Base-by-base conservation (phyloP, 495 filamentous ascomycete species). In the Penicillium bialowiezense region DNA sequence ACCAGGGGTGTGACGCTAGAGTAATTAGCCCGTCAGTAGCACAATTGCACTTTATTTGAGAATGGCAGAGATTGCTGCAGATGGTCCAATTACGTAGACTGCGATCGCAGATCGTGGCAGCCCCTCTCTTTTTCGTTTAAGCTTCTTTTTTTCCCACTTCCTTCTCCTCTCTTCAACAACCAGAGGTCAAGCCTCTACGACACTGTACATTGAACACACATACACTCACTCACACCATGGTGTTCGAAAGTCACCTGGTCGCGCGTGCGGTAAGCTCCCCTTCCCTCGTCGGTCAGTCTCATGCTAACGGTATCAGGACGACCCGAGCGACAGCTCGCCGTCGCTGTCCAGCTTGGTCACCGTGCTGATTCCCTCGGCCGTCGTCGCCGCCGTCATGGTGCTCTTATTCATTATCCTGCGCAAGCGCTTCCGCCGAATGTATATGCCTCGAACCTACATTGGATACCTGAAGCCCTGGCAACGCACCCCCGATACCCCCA, bases 381-480 rank as follows among this genome's bases (percentile, higher is more conserved):
- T 62, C 28, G 21, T 37, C 33, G 60, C 82, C 13, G 50, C 88
- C n/a, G 61, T 85, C 50, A 90, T 91, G 68, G 46, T 90, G 24
- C 28, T 72, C 19, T 56, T 89, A 39, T 98, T 97, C 77, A 66
- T 96, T 41, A 63, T 93, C 47, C 71, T 98, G 48, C 83, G 93
- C 23, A 76, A 71, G 51, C 85, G 73, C 37, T 75, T 92, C 41
- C 80, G 76, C 48, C 81, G 91, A 37, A 86, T 80, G 68, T 98
- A 98, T 74, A 84, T 88, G 41, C 93, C 93, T 3, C 79, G 92
- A 68, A 91, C 90, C 18, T 96, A 92, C 65, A 69, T 98, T 29
- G 87, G 89, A 23, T 85, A 76, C 48, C 63, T 96, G 54, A 78
- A 78, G 32, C 71, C 51, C 52, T 86, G 83, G 56, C 80, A 90